Evolutionary conservation across 1,284 basidiomycete species (phyloP), one percentile per base, ranked within the genome.

Genomic region (Moesziomyces sp.): DNA sequence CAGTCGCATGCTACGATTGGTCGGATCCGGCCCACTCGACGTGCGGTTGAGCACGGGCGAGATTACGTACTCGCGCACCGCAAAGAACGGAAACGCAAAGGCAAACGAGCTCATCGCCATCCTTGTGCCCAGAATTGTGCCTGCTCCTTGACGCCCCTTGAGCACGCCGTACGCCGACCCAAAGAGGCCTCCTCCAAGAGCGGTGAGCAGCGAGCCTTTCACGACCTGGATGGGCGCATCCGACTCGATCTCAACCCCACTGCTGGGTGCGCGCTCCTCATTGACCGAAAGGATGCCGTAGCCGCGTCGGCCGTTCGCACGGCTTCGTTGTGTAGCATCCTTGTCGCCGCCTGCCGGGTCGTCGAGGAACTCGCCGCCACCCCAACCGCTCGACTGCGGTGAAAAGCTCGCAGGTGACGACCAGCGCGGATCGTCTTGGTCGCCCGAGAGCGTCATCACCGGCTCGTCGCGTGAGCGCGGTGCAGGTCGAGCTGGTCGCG

Each of bases 21-120:
- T 46, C 19, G 53, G 57, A 42, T 73, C 70, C 0, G 60, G 60
- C 5, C 70, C 70, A 43, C 59, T 63, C 16, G 59, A 63, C n/a
- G 64, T 63, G 2, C 70, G 59, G 30, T 73, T 67, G 11, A 73
- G 51, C 1, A 73, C 51, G 16, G 72, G 67, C 26, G 59, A 63
- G 21, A 70, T 9, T 5, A 66, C 49, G 46, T 74, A 74, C 48
- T 74, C 72, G 13, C 72, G 49, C 1, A 74, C 59, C 5, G 72
- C 72, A 34, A 75, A 75, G 60, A 75, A 75, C 6, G 73, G 73
- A 48, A 75, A 75, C 0, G 56, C 68, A 47, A 75, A 68, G 1
- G 64, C 68, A 35, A 75, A 75, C 1, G 60, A 53, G 52, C 50
- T 63, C 48, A 75, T 58, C 1, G 58, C 68, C 63, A 65, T 75